A percentile compares a stretch with the other conserved stretches of the same genome.
Conservation (phyloP, 768 basidiomycete species). For the Leccinum disarticulatum region DNA sequence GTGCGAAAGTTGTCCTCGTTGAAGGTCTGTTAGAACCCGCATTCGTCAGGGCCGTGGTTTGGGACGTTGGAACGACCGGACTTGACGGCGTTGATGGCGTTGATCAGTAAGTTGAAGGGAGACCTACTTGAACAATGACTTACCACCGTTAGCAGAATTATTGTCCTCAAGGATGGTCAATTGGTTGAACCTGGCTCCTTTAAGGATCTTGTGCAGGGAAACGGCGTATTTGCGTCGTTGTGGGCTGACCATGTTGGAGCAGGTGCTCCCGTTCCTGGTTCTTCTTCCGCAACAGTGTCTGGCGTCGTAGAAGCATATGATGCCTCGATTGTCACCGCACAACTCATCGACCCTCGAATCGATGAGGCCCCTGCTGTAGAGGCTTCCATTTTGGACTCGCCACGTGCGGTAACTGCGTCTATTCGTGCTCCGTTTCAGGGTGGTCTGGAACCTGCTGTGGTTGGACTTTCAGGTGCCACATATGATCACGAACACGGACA, state of each 20-base stretch:
- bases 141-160: slow-evolving; percentile 52
- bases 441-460: no score
- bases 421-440: slow-evolving; percentile 11
- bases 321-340: slow-evolving; percentile 17
- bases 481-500: no score
- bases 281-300: slow-evolving; percentile 26
- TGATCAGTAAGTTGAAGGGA: slow-evolving; percentile 48
- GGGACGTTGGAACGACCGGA: slow-evolving; percentile 24
- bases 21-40: slow-evolving; percentile 26
- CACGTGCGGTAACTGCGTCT: slow-evolving; percentile 14
- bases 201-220: slow-evolving; percentile 67
- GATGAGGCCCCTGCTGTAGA: slow-evolving; percentile 23
- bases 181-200: slow-evolving; percentile 83
- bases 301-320: slow-evolving; percentile 31
- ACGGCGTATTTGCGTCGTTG: slow-evolving; percentile 80
- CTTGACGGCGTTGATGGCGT: slow-evolving; percentile 53
- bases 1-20: slow-evolving; percentile 26
- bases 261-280: slow-evolving; percentile 40
- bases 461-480: no score
- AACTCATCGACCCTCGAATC: slow-evolving; percentile 8
- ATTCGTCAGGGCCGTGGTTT: slow-evolving; percentile 23
- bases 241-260: slow-evolving; percentile 84
- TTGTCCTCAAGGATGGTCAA: slow-evolving; percentile 88
- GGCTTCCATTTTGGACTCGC: slow-evolving; percentile 14
- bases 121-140: background rate